Percentiles rank a stretch among this genome's conserved stretches.
Evolutionary conservation across 2,329 filamentous ascomycete species (phyloP).

Genomic region (Macrophomina tecta): DNA sequence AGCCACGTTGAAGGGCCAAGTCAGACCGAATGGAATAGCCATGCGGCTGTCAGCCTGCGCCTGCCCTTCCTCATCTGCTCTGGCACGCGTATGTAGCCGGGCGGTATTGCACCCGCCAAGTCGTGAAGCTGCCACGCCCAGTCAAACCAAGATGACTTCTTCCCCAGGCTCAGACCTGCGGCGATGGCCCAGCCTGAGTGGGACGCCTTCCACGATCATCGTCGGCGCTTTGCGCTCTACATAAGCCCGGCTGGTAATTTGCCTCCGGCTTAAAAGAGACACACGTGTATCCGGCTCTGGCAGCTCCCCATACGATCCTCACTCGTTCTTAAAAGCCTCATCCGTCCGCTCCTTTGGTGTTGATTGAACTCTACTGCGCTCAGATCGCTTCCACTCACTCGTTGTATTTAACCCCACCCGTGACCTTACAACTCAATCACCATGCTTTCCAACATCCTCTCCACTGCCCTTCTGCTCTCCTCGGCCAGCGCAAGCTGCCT

Average conservation of each 20-base stretch:
- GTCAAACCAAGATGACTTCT: slow-evolving; percentile 20
- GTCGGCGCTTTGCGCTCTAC: slow-evolving; percentile 11
- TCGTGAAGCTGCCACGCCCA: slow-evolving; percentile 13
- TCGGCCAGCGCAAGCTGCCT: slow-evolving; percentile 46
- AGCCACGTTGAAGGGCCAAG: slow-evolving; percentile 16
- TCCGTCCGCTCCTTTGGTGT: slow-evolving; percentile 9
- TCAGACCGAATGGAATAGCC: slow-evolving; percentile 3
- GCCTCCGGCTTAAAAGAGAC: background rate
- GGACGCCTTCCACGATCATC: slow-evolving; percentile 15
- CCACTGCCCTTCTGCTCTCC: slow-evolving; percentile 17
- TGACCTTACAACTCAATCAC: background rate
- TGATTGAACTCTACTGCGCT: slow-evolving; percentile 13
- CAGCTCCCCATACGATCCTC: background rate
- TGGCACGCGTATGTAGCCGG: background rate
- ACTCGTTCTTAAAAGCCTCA: slow-evolving; percentile 2
- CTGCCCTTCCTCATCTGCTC: background rate
- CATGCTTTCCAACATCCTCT: slow-evolving; percentile 7
- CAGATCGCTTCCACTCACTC: background rate
- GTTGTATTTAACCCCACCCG: slow-evolving; percentile 2
- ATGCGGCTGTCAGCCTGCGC: slow-evolving; percentile 5
- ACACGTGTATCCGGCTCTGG: slow-evolving; percentile 13
- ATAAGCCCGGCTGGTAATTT: slow-evolving; percentile 17
- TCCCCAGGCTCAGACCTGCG: background rate
- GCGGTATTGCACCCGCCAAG: slow-evolving; percentile 16
- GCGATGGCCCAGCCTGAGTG: background rate